Base-by-base conservation (phyloP, 305 asterid genomes). In the Solanum hybrid region DNA sequence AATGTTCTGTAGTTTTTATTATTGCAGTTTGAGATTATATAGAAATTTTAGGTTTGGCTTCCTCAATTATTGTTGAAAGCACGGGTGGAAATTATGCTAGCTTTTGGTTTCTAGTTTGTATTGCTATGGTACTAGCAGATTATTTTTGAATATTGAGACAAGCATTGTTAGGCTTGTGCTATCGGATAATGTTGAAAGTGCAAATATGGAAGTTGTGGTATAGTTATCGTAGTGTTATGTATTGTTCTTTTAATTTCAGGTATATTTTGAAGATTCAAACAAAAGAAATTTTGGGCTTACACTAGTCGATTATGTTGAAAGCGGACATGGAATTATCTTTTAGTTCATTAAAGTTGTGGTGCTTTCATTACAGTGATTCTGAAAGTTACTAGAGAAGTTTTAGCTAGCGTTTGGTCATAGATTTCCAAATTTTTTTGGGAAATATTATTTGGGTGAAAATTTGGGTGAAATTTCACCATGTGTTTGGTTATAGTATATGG, bases 171-270 rank as follows among this genome's bases (percentile, higher is more conserved):
- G 87, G 87, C 27, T 82, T 46, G 72, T 4, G 14, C 26, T 46
- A 46, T 26, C 13, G 5, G n/a, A 46, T 81, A 37, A 42, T 42
- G 37, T 40, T 81, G 71, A 42, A 85, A 89, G 40, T 27, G 85
- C 78, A 56, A 81, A 86, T 56, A 56, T 71, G 42, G 89, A 77
- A 75, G 84, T 81, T 81, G 86, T 80, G 86, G 66, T 42, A 60
- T 56, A 26, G 84, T 38, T 79, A 29, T 31, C 14, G 24, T 26
- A 82, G 29, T 66, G 7, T 40, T n/a, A 35, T 7, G 22, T 77
- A 36, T 56, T 31, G 14, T 66, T 35, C 75, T 82, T 46, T 82
- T 82, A 46, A 29, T 46, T 46, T 46, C 87, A 82, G 87, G 87
- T 82, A 46, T 82, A 29, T 46, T 46, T 51, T 46, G 40, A 80